These are phyloP conservation scores for Prunus davidiana DNA, from an alignment of 306 rosid genomes.

Conservation along the genomic window DNA sequence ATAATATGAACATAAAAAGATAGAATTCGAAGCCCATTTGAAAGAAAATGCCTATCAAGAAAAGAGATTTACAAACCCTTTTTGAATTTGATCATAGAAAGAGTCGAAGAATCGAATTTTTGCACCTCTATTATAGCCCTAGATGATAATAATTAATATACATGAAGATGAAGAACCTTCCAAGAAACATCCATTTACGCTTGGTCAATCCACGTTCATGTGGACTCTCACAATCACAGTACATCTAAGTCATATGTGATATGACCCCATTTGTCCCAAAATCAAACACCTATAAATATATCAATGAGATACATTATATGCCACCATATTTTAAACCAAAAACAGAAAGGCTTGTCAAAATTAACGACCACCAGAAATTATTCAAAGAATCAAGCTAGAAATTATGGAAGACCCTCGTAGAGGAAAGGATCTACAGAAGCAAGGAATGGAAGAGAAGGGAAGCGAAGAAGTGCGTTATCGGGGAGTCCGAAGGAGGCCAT, in stretches of 20 bases:
- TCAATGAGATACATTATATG: background rate
- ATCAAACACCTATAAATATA: slow-evolving; percentile 1
- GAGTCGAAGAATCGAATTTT: slow-evolving; percentile 63
- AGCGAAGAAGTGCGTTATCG: slow-evolving; percentile 53
- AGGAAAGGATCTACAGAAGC: slow-evolving; percentile 26
- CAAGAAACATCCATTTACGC: slow-evolving; percentile 15
- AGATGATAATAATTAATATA: background rate
- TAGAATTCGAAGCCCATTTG: slow-evolving; percentile 14
- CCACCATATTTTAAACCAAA: slow-evolving; percentile 14
- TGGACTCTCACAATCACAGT: slow-evolving; percentile 2
- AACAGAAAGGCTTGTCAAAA: background rate
- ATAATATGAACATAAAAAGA: slow-evolving; percentile 1
- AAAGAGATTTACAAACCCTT: slow-evolving; percentile 16
- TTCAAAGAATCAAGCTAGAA: background rate
- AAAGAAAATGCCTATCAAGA: slow-evolving; percentile 14
- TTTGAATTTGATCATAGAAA: slow-evolving; percentile 7
- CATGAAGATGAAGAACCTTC: slow-evolving; percentile 26
- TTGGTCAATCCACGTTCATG: slow-evolving; percentile 51
- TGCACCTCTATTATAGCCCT: slow-evolving; percentile 17
- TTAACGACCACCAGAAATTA: background rate
- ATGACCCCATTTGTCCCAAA: background rate
- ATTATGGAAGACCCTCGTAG: slow-evolving; percentile 46
- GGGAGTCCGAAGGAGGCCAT: slow-evolving; percentile 68
- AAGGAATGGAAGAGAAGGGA: slow-evolving; percentile 36
- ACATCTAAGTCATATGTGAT: background rate